Evolutionary conservation across 805 yeast genomes (phyloP).

Genomic region (Wickerhamomyces bovis): DNA sequence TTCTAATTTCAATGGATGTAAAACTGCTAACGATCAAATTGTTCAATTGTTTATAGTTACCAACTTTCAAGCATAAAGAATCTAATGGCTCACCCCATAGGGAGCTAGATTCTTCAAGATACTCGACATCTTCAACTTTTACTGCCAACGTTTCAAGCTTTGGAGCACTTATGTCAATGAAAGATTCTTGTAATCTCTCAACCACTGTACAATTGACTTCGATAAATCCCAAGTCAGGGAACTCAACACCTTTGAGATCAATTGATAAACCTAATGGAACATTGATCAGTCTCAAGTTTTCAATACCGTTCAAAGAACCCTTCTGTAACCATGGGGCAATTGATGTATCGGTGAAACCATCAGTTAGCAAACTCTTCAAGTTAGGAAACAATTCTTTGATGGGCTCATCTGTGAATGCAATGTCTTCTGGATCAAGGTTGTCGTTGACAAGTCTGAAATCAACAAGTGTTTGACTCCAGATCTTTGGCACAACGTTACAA

Average conservation of each 20-base stretch:
- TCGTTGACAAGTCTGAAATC: background rate
- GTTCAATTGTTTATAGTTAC: background rate
- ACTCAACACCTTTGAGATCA: background rate
- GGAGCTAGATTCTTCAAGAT: slow-evolving; percentile 1
- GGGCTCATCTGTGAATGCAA: background rate
- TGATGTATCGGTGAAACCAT: background rate
- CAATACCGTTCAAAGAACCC: background rate
- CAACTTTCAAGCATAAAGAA: slow-evolving; percentile 1
- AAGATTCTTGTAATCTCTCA: background rate
- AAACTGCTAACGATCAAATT: background rate
- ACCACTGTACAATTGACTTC: slow-evolving; percentile 4
- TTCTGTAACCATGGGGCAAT: slow-evolving; percentile 1
- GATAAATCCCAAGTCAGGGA: slow-evolving; percentile 2
- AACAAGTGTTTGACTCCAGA: background rate
- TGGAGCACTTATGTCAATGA: slow-evolving; percentile 1
- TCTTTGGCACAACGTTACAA: background rate
- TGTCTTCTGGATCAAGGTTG: background rate
- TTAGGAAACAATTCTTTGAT: slow-evolving; percentile 3
- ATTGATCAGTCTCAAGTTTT: background rate
- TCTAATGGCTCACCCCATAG: slow-evolving; percentile 4
- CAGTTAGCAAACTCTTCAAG: background rate
- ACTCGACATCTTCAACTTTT: slow-evolving; percentile 8
- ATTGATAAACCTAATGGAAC: slow-evolving; percentile 1
- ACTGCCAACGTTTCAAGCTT: slow-evolving; percentile 8
- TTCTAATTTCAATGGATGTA: slow-evolving; percentile 1